Evolutionary conservation across 495 filamentous ascomycete species (phyloP).

Genomic region (Hypoxylon fuscum): DNA sequence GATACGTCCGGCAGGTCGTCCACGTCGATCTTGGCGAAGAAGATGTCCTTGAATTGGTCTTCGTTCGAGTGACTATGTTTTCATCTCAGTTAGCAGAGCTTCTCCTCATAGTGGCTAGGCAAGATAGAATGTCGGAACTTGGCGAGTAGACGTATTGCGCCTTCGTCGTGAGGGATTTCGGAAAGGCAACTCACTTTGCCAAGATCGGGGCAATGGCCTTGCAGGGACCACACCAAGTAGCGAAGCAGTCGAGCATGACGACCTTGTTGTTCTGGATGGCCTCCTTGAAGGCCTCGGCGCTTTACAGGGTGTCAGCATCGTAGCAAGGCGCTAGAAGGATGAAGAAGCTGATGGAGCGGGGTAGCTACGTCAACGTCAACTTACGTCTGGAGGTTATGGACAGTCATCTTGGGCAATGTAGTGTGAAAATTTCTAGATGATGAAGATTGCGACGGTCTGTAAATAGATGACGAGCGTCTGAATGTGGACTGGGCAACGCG

Average conservation of each 20-base stretch:
- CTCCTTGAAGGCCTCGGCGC: slow-evolving; percentile 68
- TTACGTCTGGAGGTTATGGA: slow-evolving; percentile 54
- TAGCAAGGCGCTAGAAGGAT: neutral
- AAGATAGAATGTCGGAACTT: neutral
- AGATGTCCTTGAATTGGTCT: slow-evolving; percentile 51
- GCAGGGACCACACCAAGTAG: slow-evolving; percentile 95
- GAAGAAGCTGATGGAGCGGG: slow-evolving; percentile 14
- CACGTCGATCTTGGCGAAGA: slow-evolving; percentile 94
- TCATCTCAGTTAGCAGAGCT: slow-evolving; percentile 1
- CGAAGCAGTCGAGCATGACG: slow-evolving; percentile 87
- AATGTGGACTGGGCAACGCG: slow-evolving; percentile 32
- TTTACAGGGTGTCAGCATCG: slow-evolving; percentile 49
- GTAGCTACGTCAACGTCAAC: slow-evolving; percentile 29
- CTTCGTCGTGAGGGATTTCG: slow-evolving; percentile 20
- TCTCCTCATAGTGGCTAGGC: neutral
- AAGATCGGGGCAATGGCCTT: slow-evolving; percentile 83
- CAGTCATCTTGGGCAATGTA: slow-evolving; percentile 54
- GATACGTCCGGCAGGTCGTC: slow-evolving; percentile 81
- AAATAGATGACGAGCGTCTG: slow-evolving; percentile 32
- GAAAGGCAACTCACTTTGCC: slow-evolving; percentile 60
- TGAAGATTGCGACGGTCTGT: slow-evolving; percentile 35
- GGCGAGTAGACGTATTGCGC: neutral
- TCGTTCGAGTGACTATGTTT: slow-evolving; percentile 30
- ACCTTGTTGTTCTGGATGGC: slow-evolving; percentile 63
- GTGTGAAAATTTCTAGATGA: slow-evolving; percentile 51